Conservation (phyloP, 768 basidiomycete species). For the Mycena olivaceomarginata region DNA sequence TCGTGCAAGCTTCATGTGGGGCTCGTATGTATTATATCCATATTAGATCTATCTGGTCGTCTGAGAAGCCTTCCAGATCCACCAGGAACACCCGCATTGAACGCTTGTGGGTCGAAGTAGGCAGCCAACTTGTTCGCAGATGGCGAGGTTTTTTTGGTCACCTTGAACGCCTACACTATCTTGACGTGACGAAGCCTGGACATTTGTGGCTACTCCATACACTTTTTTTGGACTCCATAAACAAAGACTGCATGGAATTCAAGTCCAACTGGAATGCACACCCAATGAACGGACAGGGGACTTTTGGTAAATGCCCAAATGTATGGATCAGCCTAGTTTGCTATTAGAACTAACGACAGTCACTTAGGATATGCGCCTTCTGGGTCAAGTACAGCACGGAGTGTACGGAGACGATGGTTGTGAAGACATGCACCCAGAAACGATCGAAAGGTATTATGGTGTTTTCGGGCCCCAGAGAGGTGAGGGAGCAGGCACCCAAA, state of each 20-base stretch:
- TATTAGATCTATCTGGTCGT: no score
- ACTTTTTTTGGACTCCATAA: conserved; percentile 47
- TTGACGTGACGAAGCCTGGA: not conserved
- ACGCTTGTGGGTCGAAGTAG: no score
- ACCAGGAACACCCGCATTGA: not conserved
- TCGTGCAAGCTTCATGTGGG: conserved; percentile 42
- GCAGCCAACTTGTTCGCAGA: not conserved
- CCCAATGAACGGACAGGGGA: not conserved
- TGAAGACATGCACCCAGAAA: no score
- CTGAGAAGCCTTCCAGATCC: not conserved
- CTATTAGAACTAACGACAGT: not conserved
- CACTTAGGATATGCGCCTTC: conserved; percentile 36
- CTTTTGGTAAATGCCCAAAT: not conserved
- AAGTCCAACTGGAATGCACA: not conserved
- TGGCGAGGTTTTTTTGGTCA: not conserved
- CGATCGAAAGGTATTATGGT: no score
- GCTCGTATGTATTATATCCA: conserved; percentile 12
- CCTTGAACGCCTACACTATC: not conserved
- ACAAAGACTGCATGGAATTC: not conserved
- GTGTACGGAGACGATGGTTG: conserved; percentile 39
- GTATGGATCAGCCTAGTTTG: not conserved
- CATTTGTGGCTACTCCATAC: conserved; percentile 65
- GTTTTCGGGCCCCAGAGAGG: no score
- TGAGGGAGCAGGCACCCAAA: no score
- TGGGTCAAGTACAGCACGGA: conserved; percentile 38